Percentiles rank a stretch among this genome's conserved stretches.
Conservation (phyloP, 1,139 yeast species). For the Yamadazyma epiphylla region DNA sequence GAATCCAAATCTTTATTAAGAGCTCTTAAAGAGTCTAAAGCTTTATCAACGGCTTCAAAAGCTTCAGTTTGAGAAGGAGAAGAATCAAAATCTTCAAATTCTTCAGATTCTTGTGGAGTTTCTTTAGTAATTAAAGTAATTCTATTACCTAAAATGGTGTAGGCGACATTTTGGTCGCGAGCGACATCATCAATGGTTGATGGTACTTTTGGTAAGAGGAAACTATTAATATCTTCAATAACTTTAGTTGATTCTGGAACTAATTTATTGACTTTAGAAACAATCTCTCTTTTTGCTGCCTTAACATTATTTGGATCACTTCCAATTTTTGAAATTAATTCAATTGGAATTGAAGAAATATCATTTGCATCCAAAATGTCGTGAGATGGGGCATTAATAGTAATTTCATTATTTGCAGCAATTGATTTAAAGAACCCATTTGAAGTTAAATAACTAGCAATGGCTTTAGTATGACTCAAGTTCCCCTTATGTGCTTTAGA, state of each 20-base stretch:
- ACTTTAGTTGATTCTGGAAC: conserved; percentile 63
- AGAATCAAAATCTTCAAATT: conserved; percentile 30
- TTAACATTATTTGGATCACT: conserved; percentile 31
- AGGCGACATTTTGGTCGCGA: conserved; percentile 46
- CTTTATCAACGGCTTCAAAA: conserved; percentile 45
- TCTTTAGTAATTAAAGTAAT: conserved; percentile 38
- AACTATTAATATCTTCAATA: conserved; percentile 66
- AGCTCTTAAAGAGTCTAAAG: conserved; percentile 56
- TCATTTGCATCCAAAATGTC: conserved; percentile 17
- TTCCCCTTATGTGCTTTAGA: conserved; percentile 86
- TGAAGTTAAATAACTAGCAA: conserved; percentile 62
- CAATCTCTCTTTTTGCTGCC: conserved; percentile 59
- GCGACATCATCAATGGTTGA: conserved; percentile 44
- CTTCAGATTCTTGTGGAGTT: conserved; percentile 16
- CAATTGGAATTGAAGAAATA: conserved; percentile 34
- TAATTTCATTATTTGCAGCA: conserved; percentile 45
- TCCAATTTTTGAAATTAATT: conserved; percentile 28
- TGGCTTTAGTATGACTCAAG: conserved; percentile 66
- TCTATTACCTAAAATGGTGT: conserved; percentile 48
- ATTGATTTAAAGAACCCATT: conserved; percentile 47
- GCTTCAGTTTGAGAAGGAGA: conserved; percentile 15
- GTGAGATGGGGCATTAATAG: conserved; percentile 53
- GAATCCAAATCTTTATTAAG: conserved; percentile 53
- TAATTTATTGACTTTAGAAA: conserved; percentile 66
- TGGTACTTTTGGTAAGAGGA: conserved; percentile 54